Evolutionary conservation across 805 yeast species (phyloP), one percentile per base, ranked within the genome.

Genomic region (Hanseniaspora guilliermondii): DNA sequence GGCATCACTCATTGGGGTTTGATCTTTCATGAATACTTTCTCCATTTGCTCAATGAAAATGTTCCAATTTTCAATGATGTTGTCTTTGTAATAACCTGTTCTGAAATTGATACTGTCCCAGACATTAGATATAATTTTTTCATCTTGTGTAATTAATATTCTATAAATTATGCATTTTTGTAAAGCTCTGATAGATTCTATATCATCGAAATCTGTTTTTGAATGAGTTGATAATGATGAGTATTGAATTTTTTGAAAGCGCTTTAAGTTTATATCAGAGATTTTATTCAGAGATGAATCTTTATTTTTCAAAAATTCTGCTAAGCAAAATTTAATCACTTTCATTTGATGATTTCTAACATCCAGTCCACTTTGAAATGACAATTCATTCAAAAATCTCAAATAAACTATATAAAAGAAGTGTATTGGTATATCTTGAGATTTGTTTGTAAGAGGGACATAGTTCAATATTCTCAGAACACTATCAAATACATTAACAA

Each of bases 81-180:
- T 49, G 36, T 49, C 37, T 19, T 49, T 49, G n/a, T 27, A 49
- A 21, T 33, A 49, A 7, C 44, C 54, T 16, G 54, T 35, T 42
- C 54, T 49, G 16, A 41, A 49, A 24, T 49, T 49, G 9, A 49
- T 30, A 30, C 45, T 49, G 14, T 49, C 54, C 54, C 54, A 49
- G 17, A 42, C 35, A 35, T 49, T 49, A 24, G 54, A 49, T 24
- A 49, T 49, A 9, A 49, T 36, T 49, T 36, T 27, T 14, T 46
- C 48, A 36, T 50, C 47, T 36, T 50, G 54, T 16, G 48, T 50
- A 16, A 37, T 42, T n/a, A 50, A 33, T 2, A 42, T 25, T 42
- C 54, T 50, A 36, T 50, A 50, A 8, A 42, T 42, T 19, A 50
- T 50, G 30, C 48, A 50, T 42, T 50, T 50, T 42, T 50, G 54